phyloP scores from a whole-genome alignment of 2,329 filamentous ascomycete genomes.

The Colletotrichum theobromicola region DNA sequence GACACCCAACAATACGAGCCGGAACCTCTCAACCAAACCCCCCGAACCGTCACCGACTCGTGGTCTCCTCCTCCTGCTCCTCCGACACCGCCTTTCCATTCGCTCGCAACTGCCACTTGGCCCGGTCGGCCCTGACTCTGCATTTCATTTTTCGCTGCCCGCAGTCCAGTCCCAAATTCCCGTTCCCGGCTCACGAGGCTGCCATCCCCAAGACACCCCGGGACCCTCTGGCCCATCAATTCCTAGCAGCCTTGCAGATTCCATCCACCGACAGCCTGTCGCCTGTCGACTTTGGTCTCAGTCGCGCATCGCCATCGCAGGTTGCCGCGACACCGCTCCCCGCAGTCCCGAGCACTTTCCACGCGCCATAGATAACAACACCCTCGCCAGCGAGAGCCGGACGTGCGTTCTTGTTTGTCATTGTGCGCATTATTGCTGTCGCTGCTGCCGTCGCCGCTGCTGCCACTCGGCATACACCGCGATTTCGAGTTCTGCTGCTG shows the following conservation, averaged over 20 bases:
- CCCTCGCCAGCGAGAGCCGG: not conserved
- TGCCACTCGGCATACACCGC: not conserved
- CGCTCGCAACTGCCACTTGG: not conserved
- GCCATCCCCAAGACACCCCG: not conserved
- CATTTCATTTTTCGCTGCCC: not conserved
- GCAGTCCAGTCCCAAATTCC: not conserved
- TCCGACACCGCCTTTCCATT: constrained; percentile 16
- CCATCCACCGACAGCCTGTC: not conserved
- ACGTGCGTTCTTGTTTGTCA: not conserved
- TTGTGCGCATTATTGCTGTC: not conserved
- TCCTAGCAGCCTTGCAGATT: constrained; percentile 11
- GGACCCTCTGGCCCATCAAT: not conserved
- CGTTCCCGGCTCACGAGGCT: constrained; percentile 13
- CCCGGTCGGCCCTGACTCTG: constrained; percentile 3
- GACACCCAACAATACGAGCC: not conserved
- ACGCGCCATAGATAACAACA: not conserved
- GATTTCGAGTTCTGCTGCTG: not conserved
- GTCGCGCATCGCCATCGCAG: not conserved
- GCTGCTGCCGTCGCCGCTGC: not conserved
- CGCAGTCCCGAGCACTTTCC: constrained; percentile 5
- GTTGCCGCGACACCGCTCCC: constrained; percentile 7
- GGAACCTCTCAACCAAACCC: not conserved
- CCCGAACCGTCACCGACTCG: not conserved
- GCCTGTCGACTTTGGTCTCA: not conserved
- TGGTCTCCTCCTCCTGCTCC: not conserved